phyloP scores from a whole-genome alignment of 2,329 filamentous ascomycete genomes.

The Sphaerulina vaccinii region DNA sequence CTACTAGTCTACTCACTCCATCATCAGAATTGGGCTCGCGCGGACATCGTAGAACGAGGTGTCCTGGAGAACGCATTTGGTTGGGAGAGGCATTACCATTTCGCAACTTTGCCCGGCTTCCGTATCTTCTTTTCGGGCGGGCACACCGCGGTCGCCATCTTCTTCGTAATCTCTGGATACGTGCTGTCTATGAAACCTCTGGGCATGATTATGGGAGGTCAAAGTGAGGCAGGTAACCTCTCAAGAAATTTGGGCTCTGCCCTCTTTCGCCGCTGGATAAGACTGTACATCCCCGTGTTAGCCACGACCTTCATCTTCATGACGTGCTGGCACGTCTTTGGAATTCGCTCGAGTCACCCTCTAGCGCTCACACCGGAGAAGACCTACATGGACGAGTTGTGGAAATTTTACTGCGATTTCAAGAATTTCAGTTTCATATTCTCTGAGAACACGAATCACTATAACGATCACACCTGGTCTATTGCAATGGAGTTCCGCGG shows the following conservation, averaged over 20 bases:
- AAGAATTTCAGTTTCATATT: constrained; percentile 70
- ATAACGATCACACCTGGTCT: constrained; percentile 62
- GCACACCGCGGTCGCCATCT: constrained; percentile 56
- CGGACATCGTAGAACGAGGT: constrained; percentile 37
- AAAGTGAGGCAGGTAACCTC: constrained; percentile 24
- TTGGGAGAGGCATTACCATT: constrained; percentile 48
- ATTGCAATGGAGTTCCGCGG: constrained; percentile 64
- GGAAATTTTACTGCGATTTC: constrained; percentile 32
- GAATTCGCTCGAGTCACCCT: constrained; percentile 45
- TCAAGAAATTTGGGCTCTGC: constrained; percentile 48
- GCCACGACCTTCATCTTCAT: constrained; percentile 56
- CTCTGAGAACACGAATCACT: constrained; percentile 48
- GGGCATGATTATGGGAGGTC: constrained; percentile 32
- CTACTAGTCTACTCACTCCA: constrained; percentile 66
- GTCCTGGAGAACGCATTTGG: constrained; percentile 57
- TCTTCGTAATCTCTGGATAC: constrained; percentile 55
- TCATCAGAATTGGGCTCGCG: constrained; percentile 57
- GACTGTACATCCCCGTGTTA: constrained; percentile 54
- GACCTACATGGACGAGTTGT: constrained; percentile 13
- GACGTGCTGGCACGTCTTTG: constrained; percentile 54
- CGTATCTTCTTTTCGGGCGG: constrained; percentile 61
- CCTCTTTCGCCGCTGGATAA: constrained; percentile 51
- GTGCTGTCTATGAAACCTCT: constrained; percentile 50
- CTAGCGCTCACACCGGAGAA: constrained; percentile 23
- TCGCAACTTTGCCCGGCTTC: constrained; percentile 56